Base-by-base conservation (phyloP, 2,329 filamentous ascomycete genomes). In the Aspergillus novofumigatus region DNA sequence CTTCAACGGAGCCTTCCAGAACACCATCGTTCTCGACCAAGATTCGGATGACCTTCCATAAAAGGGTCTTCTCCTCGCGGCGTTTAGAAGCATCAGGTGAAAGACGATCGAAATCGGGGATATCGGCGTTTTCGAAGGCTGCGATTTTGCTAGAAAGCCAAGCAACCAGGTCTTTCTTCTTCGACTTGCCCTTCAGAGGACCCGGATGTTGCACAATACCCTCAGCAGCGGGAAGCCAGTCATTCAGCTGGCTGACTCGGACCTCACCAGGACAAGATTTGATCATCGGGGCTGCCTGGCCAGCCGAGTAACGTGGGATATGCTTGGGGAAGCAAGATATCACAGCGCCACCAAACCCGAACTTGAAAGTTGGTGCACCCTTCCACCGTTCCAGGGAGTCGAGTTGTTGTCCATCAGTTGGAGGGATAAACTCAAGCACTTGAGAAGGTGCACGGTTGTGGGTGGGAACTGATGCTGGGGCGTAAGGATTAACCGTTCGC, bases 331-430 rank as follows among this genome's bases (percentile, higher is more conserved):
- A 97, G 47, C 87, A 91, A 1, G 89, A 92, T 2, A 95, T 81
- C 10, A 97, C 78, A 1, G 85, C 84, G 11, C 94, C 94, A 21
- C 92, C 92, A 51, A 95, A 86, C 2, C 91, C 92, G 88, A 95
- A 99, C 1, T 84, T 84, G 67, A 97, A 88, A 11, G 96, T 83
- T 0, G 95, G 94, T 11, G 85, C 83, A 3, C 95, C 95, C 75
- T 89, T 92, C 94, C 94, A 99, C 63, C 94, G 83, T 70, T 96
- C 83, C 6, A 99, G 78, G 2, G 87, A 86, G 75, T 99, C 94
- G 20, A 85, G 76, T 66, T 79, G 77, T 41, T 79, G 78, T 49
- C 83, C 83, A 62, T 80, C 84, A 50, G 75, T 76, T 3, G 85
- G 85, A 4, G 77, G 65, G 52, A 86, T 81, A 59, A 83, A 86